Conservation (phyloP, 768 basidiomycete species). For the Rhizopogon salebrosus region DNA sequence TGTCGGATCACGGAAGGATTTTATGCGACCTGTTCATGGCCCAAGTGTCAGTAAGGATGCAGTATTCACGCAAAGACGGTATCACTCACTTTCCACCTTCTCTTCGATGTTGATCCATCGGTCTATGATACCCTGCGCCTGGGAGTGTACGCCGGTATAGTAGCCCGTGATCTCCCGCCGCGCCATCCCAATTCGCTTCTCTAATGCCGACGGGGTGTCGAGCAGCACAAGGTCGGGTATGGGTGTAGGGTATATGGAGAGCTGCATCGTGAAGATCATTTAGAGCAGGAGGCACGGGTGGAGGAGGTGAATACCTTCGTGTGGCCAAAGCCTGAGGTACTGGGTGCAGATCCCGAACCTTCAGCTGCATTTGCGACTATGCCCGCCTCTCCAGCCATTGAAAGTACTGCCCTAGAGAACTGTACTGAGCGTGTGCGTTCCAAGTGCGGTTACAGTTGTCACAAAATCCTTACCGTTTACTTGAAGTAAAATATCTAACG, state of each 20-base stretch:
- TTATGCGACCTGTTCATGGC: slow-evolving; percentile 58
- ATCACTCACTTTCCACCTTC: slow-evolving; percentile 74
- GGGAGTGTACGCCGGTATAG: slow-evolving; percentile 52
- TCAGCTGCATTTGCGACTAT: background rate
- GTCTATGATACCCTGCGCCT: slow-evolving; percentile 68
- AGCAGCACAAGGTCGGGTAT: slow-evolving; percentile 64
- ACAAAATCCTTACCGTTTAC: no score
- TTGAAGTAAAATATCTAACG: no score
- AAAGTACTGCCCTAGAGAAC: no score
- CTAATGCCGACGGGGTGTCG: slow-evolving; percentile 69
- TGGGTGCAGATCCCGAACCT: background rate
- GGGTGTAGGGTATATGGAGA: slow-evolving; percentile 74
- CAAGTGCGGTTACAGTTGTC: no score
- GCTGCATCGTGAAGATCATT: slow-evolving; percentile 36
- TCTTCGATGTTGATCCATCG: slow-evolving; percentile 86
- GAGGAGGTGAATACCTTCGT: background rate
- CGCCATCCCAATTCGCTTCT: slow-evolving; percentile 67
- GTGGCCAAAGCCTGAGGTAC: background rate
- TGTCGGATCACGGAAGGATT: slow-evolving; percentile 71
- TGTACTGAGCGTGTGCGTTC: no score
- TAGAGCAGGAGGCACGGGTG: background rate
- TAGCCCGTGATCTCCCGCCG: slow-evolving; percentile 55
- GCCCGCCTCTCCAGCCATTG: background rate
- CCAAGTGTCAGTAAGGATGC: background rate
- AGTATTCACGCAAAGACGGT: background rate